Conservation (phyloP, 129 eudicot species). For the Centrapalus pauciflorus region DNA sequence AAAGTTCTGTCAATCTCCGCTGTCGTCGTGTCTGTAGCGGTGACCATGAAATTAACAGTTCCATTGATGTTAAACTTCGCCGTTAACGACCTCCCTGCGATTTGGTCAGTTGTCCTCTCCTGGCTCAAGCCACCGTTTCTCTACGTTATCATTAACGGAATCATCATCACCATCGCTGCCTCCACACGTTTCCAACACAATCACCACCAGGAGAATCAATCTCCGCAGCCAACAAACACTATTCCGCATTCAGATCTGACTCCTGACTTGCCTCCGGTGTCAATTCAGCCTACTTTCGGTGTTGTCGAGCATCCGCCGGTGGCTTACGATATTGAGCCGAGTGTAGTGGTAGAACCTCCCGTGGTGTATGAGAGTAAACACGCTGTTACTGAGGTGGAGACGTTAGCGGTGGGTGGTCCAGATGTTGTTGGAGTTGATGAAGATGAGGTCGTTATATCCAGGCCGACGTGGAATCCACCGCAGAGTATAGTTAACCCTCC, state of each 20-base stretch:
- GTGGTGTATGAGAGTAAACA: conserved; percentile 20
- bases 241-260: conserved; percentile 27
- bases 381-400: conserved; percentile 9
- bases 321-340: background rate
- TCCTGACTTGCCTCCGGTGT: conserved; percentile 6
- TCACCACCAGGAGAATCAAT: conserved; percentile 7
- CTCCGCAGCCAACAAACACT: conserved; percentile 18
- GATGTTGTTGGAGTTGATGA: conserved; percentile 13
- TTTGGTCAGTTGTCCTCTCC: conserved; percentile 36
- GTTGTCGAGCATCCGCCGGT: background rate
- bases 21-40: conserved; percentile 37
- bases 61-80: conserved; percentile 34
- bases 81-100: conserved; percentile 31
- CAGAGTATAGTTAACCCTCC: background rate
- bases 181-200: conserved; percentile 43
- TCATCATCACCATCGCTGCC: conserved; percentile 68
- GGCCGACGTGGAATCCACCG: conserved; percentile 34
- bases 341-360: conserved; percentile 7
- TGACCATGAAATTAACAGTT: conserved; percentile 31
- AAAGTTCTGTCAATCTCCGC: conserved; percentile 41
- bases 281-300: conserved; percentile 2
- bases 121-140: conserved; percentile 79
- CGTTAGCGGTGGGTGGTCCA: conserved; percentile 18
- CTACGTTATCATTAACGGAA: conserved; percentile 61
- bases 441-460: conserved; percentile 27